Percentiles rank a stretch among this genome's conserved stretches.
These are phyloP conservation scores for Cymbopogon flexuosus DNA, from an alignment of 202 grass and related monocot genomes.

Conservation along the genomic window DNA sequence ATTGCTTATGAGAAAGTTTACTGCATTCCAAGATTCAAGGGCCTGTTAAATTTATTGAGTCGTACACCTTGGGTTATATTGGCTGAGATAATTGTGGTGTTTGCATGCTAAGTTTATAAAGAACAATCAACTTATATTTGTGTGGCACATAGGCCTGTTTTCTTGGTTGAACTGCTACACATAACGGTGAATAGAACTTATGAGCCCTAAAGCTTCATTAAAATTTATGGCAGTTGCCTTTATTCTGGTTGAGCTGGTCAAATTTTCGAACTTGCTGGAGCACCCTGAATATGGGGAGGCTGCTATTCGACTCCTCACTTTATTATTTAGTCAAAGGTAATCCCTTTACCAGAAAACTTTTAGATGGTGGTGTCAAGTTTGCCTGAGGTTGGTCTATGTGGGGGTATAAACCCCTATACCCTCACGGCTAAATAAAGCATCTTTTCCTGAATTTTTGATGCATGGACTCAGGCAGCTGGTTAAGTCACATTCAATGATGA, in stretches of 20 bases:
- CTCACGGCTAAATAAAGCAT: no score
- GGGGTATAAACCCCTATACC: no score
- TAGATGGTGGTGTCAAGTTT: no score
- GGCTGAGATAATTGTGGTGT: constrained; percentile 20
- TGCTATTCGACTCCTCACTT: neutral
- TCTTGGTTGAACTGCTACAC: constrained; percentile 28
- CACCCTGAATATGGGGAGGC: constrained; percentile 1
- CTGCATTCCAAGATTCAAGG: constrained; percentile 47
- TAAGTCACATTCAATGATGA: no score
- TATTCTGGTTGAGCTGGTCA: constrained; percentile 36
- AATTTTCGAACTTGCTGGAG: constrained; percentile 32
- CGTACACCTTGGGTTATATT: constrained; percentile 24
- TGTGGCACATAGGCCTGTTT: constrained; percentile 18
- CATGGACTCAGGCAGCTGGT: no score
- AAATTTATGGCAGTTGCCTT: neutral
- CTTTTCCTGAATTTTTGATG: no score
- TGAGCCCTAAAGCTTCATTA: constrained; percentile 6
- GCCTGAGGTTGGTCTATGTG: no score
- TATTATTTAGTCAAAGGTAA: no score
- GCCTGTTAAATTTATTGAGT: constrained; percentile 30
- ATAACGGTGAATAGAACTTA: constrained; percentile 5
- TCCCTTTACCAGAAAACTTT: no score
- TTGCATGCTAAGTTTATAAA: constrained; percentile 32
- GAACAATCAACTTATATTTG: constrained; percentile 24
- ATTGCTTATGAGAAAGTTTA: constrained; percentile 46